Evolutionary conservation across 2,329 filamentous ascomycete genomes (phyloP).

Genomic region (Tolypocladium amazonense): DNA sequence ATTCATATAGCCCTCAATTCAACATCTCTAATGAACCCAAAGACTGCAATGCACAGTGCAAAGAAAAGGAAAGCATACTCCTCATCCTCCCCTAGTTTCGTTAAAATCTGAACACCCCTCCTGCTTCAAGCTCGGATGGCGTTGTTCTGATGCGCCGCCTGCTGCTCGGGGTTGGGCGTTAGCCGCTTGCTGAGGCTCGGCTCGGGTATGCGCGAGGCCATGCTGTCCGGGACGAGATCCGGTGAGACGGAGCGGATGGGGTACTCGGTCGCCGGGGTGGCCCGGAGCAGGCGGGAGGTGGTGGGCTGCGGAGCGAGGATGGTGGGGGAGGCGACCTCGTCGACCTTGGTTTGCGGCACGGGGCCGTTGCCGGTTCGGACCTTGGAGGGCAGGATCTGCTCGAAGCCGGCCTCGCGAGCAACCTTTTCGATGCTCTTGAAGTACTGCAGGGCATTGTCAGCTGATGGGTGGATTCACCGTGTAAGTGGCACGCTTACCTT

Average conservation of each 20-base stretch:
- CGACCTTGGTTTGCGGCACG: conserved; percentile 27
- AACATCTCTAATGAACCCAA: background rate
- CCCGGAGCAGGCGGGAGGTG: conserved; percentile 42
- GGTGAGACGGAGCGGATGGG: conserved; percentile 45
- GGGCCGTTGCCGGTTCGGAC: conserved; percentile 41
- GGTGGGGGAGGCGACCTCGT: conserved; percentile 31
- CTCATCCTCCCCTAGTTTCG: background rate
- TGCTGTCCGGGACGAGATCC: conserved; percentile 51
- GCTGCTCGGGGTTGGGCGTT: conserved; percentile 37
- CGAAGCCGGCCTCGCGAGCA: conserved; percentile 44
- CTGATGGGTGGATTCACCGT: background rate
- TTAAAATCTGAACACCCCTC: background rate
- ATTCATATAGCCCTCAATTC: background rate
- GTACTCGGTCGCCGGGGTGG: conserved; percentile 44
- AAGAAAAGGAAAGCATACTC: background rate
- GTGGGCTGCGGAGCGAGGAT: conserved; percentile 45
- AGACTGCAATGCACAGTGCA: background rate
- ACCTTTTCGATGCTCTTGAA: conserved; percentile 63
- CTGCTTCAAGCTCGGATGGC: conserved; percentile 8
- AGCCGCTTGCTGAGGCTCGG: conserved; percentile 31
- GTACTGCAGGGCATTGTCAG: conserved; percentile 32
- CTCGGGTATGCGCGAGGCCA: conserved; percentile 46
- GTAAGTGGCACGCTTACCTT: conserved; percentile 29
- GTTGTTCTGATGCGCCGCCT: conserved; percentile 13
- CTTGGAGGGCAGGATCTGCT: conserved; percentile 45